Conservation (phyloP, 257 asterid species). For the Rehmannia glutinosa region DNA sequence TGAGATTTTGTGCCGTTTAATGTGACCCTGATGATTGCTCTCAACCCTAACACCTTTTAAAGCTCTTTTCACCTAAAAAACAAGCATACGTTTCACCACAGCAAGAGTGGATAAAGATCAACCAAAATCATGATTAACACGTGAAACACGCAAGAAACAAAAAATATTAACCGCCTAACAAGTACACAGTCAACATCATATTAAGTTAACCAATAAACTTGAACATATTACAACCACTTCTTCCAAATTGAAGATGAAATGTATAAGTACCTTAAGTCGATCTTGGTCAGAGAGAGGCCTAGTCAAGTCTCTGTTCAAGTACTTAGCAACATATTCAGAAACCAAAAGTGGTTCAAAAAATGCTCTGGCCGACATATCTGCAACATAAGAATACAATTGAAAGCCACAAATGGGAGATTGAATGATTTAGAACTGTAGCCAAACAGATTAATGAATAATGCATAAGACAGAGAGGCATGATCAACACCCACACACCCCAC, state of each 20-base stretch:
- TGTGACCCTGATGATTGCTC: conserved; percentile 18
- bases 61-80: conserved; percentile 42
- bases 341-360: conserved; percentile 52
- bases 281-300: conserved; percentile 56
- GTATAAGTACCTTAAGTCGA: conserved; percentile 48
- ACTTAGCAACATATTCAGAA: conserved; percentile 27
- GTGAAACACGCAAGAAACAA: neutral
- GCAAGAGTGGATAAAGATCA: neutral
- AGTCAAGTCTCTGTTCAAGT: conserved; percentile 28
- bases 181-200: neutral
- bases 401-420: neutral
- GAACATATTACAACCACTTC: neutral
- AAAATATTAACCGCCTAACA: neutral
- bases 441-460: neutral
- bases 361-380: conserved; percentile 63
- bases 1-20: conserved; percentile 39
- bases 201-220: neutral
- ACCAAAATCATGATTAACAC: neutral
- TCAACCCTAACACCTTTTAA: conserved; percentile 55
- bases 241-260: neutral
- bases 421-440: neutral
- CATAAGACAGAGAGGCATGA: neutral
- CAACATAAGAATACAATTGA: conserved; percentile 5
- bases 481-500: neutral
- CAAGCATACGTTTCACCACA: neutral